A percentile compares a stretch with the other conserved stretches of the same genome.
These are phyloP conservation scores for Eutrema salsugineum DNA, from an alignment of 441 rosid species.

Conservation along the genomic window DNA sequence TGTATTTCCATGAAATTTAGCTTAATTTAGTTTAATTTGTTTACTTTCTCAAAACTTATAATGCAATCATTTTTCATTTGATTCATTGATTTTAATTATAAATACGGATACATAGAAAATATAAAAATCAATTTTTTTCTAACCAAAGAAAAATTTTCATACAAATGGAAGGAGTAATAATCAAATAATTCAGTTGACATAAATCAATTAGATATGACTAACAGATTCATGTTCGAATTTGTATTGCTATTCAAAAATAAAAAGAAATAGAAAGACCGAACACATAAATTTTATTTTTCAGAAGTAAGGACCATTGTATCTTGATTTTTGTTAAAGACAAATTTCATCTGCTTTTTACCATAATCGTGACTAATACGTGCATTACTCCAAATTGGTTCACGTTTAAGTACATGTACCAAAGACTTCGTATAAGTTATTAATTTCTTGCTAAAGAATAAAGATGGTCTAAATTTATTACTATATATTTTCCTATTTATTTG, in stretches of 20 bases:
- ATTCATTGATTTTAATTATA: too few species aligned
- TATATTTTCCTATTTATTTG: too few species aligned
- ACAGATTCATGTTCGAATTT: not conserved
- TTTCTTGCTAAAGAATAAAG: not conserved
- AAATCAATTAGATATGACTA: not conserved
- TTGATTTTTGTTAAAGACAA: not conserved
- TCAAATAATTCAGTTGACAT: not conserved
- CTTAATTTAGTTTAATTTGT: not conserved
- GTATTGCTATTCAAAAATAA: too few species aligned
- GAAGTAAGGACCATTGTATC: constrained; percentile 3
- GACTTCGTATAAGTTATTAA: not conserved
- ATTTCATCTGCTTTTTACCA: not conserved
- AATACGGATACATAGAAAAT: not conserved
- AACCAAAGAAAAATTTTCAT: not conserved
- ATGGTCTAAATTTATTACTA: not conserved
- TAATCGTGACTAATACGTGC: constrained; percentile 17
- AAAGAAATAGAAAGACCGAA: not conserved
- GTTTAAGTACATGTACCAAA: not conserved
- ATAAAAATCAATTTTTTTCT: not conserved
- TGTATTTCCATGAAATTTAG: not conserved
- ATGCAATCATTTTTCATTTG: not conserved
- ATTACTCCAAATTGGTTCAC: constrained; percentile 1
- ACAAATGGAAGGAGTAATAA: not conserved
- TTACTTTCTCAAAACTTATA: not conserved
- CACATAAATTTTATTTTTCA: constrained; percentile 1